Conservation (phyloP, 2,329 filamentous ascomycete genomes). For the Exophiala sp. region DNA sequence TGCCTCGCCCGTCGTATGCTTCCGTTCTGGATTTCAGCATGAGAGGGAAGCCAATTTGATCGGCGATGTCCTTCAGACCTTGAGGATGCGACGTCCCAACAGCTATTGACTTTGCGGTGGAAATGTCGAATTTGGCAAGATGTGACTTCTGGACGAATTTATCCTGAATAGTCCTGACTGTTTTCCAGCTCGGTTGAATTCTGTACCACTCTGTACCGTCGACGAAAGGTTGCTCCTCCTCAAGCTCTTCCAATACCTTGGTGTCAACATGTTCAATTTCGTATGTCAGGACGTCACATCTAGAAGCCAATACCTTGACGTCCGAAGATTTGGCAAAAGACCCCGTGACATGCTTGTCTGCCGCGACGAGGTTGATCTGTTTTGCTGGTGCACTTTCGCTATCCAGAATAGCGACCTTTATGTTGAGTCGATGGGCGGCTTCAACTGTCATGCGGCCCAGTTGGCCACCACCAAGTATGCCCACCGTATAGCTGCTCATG, state of each 20-base stretch:
- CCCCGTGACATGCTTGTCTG: conserved; percentile 63
- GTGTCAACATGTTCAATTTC: conserved; percentile 91
- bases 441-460: conserved; percentile 93
- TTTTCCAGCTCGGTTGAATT: conserved; percentile 74
- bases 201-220: conserved; percentile 31
- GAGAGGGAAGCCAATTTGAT: conserved; percentile 67
- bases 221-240: conserved; percentile 31
- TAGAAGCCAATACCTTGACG: conserved; percentile 68
- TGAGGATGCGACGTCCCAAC: conserved; percentile 53
- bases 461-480: conserved; percentile 63
- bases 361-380: conserved; percentile 66
- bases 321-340: conserved; percentile 79
- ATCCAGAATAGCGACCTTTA: conserved; percentile 77
- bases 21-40: conserved; percentile 84
- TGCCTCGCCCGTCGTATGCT: conserved; percentile 75
- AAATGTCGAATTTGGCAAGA: conserved; percentile 59
- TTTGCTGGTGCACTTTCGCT: conserved; percentile 71
- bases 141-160: conserved; percentile 82
- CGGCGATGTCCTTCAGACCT: conserved; percentile 50
- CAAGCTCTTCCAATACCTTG: conserved; percentile 75
- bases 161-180: conserved; percentile 78
- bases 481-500: conserved; percentile 35
- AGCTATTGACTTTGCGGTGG: conserved; percentile 64
- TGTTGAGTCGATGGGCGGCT: conserved; percentile 73
- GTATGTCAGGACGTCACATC: conserved; percentile 76